Base-by-base conservation (phyloP, 371 early-diverging fungal species). In the Apophysomyces variabilis region DNA sequence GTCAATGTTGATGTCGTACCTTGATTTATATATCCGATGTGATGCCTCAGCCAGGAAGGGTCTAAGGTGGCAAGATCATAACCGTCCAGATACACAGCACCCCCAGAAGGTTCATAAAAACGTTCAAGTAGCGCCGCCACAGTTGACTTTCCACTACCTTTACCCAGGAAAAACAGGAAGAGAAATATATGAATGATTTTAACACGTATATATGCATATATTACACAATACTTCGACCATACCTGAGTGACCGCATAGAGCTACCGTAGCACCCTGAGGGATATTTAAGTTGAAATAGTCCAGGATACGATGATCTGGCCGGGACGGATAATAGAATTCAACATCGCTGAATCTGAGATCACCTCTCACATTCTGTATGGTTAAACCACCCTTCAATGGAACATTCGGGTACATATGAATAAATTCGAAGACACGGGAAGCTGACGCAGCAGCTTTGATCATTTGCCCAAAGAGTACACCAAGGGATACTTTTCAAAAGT, bases 391-490 rank as follows among this genome's bases (percentile, higher is more conserved):
- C 4, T 66, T 62, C 4, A 78, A 64, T 36, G 85, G 80, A 5
- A 88, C 82, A 6, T 64, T 35, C 13, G 90, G 87, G 5, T 64
- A 57, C 32, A 79, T 57, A 38, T 85, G 73, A 50, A 87, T 80
- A 56, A 87, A 87, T 68, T 93, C 93, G 69, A 89, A 87, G n/a
- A 93, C 89, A 21, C 94, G 84, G 7, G 73, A 64, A 7, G 90
- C 85, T 3, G 89, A 85, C 13, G 84, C 85, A 8, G 80, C 68
- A 1, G 92, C 90, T 61, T 90, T 89, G 66, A 94, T 87, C 1
- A 85, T 80, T 69, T 94, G 93, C 21, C 94, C 92, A 74, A 93
- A 85, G 56, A 94, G 71, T 6, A 84, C 86, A 26, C 94, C 94
- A 21, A 93, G 77, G 1, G 87, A 85, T 0, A 86, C 85, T 82